A percentile compares a stretch with the other conserved stretches of the same genome.
phyloP scores from a whole-genome alignment of 371 early-diverging fungal species.

The Syncephalis fuscata region DNA sequence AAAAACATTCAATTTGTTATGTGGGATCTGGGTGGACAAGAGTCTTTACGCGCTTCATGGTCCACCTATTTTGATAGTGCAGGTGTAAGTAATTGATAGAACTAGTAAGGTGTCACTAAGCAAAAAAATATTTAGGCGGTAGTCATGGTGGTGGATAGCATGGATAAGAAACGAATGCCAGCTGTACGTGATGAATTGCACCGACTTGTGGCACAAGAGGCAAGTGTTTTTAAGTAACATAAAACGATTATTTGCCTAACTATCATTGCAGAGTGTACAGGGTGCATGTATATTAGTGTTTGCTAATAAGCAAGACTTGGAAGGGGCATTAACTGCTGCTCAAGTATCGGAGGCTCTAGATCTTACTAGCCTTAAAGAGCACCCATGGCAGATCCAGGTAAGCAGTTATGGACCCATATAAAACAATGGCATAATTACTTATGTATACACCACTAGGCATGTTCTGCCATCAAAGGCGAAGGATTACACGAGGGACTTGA shows the following conservation, averaged over 20 bases:
- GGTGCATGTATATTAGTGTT: constrained; percentile 43
- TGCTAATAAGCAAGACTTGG: constrained; percentile 59
- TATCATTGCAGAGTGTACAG: constrained; percentile 24
- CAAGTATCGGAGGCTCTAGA: constrained; percentile 49
- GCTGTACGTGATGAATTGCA: constrained; percentile 44
- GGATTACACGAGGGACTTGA: constrained; percentile 49
- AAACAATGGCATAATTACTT: not conserved
- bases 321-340: constrained; percentile 41
- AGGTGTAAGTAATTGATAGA: constrained; percentile 12
- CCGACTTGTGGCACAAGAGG: constrained; percentile 59
- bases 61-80: constrained; percentile 54
- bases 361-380: constrained; percentile 39
- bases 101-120: not conserved
- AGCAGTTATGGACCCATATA: constrained; percentile 4
- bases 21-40: constrained; percentile 72
- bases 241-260: not conserved
- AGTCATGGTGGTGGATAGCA: constrained; percentile 62
- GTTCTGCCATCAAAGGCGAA: not conserved
- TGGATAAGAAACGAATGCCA: constrained; percentile 42
- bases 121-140: constrained; percentile 25
- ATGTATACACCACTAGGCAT: not conserved
- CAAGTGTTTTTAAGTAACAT: constrained; percentile 6
- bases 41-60: constrained; percentile 49
- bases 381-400: constrained; percentile 62
- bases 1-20: constrained; percentile 56